Evolutionary conservation across 441 rosid species (phyloP), one percentile per base, ranked within the genome.

Genomic region (Pelargonium citronellum): DNA sequence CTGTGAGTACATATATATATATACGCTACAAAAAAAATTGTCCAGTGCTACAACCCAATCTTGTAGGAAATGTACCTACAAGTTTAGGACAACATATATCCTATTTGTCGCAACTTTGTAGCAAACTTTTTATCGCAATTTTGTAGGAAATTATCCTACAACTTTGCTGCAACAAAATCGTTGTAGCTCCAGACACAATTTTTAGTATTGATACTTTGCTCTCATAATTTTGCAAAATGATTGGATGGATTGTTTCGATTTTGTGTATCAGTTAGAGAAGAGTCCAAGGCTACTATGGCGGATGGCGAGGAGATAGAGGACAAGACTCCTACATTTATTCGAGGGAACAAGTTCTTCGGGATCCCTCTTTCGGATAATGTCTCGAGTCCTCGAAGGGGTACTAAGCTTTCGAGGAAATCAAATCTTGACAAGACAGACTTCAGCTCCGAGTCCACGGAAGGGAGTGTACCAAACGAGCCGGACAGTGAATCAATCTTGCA

Each of bases 321-420:
- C 22, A 86, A 82, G 75, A 89, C 91, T 5, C 91, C 98, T 0
- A 77, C 72, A 22, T 82, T 82, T 71, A 72, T 67, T 4, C 80
- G 84, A 76, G 90, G 90, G 73, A 88, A 89, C 82, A 88, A 69
- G 79, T 92, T 88, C 73, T 89, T 86, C 20, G 96, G 97, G 62
- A 82, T 87, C 78, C 84, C 90, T 0, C 83, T 84, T 3, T 58
- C 84, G 7, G 97, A 94, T 72, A 76, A 85, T 30, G 46, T 67
- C 57, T 53, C 75, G 5, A 92, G 89, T 83, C 97, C 97, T 0
- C 77, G 92, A 30, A 79, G 87, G 87, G 74, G 1, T 22, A 22
- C 80, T 70, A 80, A 87, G 70, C 22, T 81, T 17, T 69, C 72
- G 39, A 79, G 72, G 73, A 95, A 86, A 73, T 85, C 92, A 2